Evolutionary conservation across 192 early-diverging fungal species (phyloP), one percentile per base, ranked within the genome.

Genomic region (Coemansia sp.): DNA sequence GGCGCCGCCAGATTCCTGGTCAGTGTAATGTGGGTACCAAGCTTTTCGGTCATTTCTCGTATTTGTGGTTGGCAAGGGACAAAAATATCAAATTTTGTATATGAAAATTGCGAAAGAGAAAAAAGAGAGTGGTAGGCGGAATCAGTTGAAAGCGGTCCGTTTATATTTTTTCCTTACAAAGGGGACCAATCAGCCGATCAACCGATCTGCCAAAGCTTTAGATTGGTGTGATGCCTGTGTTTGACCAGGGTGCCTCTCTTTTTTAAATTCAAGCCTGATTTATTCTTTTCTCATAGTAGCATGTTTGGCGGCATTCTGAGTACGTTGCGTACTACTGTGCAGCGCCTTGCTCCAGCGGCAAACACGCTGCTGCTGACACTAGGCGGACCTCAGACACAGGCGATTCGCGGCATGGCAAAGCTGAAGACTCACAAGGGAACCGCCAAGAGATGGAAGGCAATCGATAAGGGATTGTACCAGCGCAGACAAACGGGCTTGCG

Each of bases 361-460:
- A 46, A 62, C 22, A 34, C 62, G 34, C 44, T 66, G 33, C 60
- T 64, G 34, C 65, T 67, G 69, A 24, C 64, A 31, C 62, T 78
- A 6, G 41, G 66, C 57, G 81, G 81, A 18, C 81, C 81, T n/a
- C 81, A 83, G 70, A 27, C 75, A 29, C 76, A 78, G 60, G 73
- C 75, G 18, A 49, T 83, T 22, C 81, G 81, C 38, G 58, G 53
- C 34, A 83, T 83, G 76, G 73, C 81, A 43, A 83, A 83, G 76
- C 70, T 83, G 24, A 83, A 83, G 64, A 83, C 81, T 24, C 81
- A 83, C 76, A 83, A 83, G 70, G 81, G 76, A 52, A 62, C 81
- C 2, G 69, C 76, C 57, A 83, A 83, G 73, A 58, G 81, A 62
- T 83, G 81, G 81, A 83, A 78, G 73, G 73, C 76, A 3, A 61